Conservation (phyloP, 805 yeast genomes). For the Saturnispora silvae region DNA sequence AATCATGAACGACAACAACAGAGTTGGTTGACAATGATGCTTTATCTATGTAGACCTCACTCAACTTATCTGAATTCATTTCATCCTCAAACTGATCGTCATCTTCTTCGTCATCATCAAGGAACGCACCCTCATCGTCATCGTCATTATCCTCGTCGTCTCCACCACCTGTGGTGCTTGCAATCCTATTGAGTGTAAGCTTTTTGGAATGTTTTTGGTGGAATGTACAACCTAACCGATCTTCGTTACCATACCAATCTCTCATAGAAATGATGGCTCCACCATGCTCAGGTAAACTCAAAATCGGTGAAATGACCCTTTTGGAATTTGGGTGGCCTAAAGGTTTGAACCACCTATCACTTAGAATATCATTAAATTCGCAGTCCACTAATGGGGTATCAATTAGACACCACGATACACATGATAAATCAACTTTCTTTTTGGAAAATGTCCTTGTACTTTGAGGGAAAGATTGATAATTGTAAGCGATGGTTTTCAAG, state of each 20-base stretch:
- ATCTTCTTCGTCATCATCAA: conserved; percentile 22
- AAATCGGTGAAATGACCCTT: conserved; percentile 75
- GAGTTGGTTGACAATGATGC: conserved; percentile 62
- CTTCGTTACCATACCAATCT: conserved; percentile 77
- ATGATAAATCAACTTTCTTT: conserved; percentile 64
- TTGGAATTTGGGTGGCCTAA: conserved; percentile 73
- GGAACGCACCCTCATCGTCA: conserved; percentile 4
- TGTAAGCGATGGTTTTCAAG: conserved; percentile 80
- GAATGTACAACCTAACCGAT: conserved; percentile 44
- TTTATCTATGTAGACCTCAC: conserved; percentile 64
- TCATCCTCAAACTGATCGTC: conserved; percentile 13
- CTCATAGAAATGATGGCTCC: conserved; percentile 89
- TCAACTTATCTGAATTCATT: conserved; percentile 30
- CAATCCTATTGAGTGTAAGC: conserved; percentile 28
- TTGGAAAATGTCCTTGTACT: conserved; percentile 72
- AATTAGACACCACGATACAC: conserved; percentile 81
- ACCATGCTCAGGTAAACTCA: conserved; percentile 86
- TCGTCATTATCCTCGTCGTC: conserved; percentile 4
- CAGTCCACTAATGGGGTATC: conserved; percentile 86
- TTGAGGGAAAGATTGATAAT: conserved; percentile 84
- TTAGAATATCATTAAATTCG: conserved; percentile 79
- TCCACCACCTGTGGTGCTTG: no score
- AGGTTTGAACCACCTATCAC: conserved; percentile 85
- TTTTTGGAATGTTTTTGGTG: conserved; percentile 18
- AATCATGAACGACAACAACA: conserved; percentile 53